Percentiles rank a stretch among this genome's conserved stretches.
These are phyloP conservation scores for Bremia lactucae DNA, from an alignment of 352 stramenopile genomes.

Conservation along the genomic window DNA sequence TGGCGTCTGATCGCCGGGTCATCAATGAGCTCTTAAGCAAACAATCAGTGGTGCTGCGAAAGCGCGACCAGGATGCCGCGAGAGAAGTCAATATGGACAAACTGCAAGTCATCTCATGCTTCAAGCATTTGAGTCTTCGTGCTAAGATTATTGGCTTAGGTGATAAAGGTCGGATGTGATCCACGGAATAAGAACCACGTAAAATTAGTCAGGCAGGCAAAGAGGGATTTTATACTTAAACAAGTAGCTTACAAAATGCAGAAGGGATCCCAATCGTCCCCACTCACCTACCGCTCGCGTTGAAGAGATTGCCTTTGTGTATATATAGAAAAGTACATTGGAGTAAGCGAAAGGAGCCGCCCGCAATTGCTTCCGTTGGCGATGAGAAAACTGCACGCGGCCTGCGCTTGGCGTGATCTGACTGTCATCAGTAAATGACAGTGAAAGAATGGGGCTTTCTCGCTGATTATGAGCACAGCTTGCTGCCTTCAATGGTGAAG, in stretches of 20 bases:
- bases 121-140: conserved; percentile 56
- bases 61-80: conserved; percentile 32
- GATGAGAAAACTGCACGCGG: conserved; percentile 3
- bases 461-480: conserved; percentile 55
- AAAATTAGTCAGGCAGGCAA: too few species aligned
- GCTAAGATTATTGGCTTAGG: conserved; percentile 19
- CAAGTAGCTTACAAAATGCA: conserved; percentile 33
- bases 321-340: conserved; percentile 34
- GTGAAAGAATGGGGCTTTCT: conserved; percentile 11
- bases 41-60: conserved; percentile 29
- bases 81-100: conserved; percentile 27
- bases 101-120: conserved; percentile 56
- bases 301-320: conserved; percentile 15
- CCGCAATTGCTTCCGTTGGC: conserved; percentile 25
- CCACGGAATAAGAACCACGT: too few species aligned
- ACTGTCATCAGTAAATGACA: neutral
- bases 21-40: conserved; percentile 30
- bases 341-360: conserved; percentile 11
- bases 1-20: conserved; percentile 34
- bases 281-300: conserved; percentile 3
- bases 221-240: conserved; percentile 28
- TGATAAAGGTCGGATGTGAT: neutral
- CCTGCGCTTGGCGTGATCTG: neutral
- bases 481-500: conserved; percentile 67
- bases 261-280: conserved; percentile 14